Evolutionary conservation across 768 basidiomycete species (phyloP), one percentile per base, ranked within the genome.

Genomic region (Mycena floridula): DNA sequence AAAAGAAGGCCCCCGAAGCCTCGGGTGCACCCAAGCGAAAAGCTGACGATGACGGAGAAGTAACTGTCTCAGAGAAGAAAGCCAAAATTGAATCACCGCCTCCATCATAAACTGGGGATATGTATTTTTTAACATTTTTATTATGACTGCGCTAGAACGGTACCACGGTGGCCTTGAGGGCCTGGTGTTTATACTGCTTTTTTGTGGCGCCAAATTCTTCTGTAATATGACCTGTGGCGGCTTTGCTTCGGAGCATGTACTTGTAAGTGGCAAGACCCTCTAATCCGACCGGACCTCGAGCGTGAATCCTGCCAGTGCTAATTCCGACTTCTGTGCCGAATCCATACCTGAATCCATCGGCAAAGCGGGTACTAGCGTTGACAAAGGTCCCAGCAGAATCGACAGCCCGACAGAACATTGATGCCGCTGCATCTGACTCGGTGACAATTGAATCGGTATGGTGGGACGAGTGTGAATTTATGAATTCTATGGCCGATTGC

Each of bases 291-390:
- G 96, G 96, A 3, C 96, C 96, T 32, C 95, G 74, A 13, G 96
- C 94, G 58, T 99, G 96, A 45, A 96, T 95, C 58, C 89, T 82
- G 1, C 95, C 94, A 0, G 96, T 99, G 60, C 87, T 89, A 56
- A 99, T 96, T 7, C 96, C 96, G 0, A 99, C 95, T 64, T 98
- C 96, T 4, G 96, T 94, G 2, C 96, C 96, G 52, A 96, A 93
- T 0, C 96, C 96, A 59, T 92, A 98, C 48, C 95, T 67, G 65
- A 94, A 96, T 11, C 96, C 95, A 62, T 99, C 96, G 0, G 94
- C 85, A 60, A 99, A 98, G 27, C 96, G 77, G 8, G 96, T 97
- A 57, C 87, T 91, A 6, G 94, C 94, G 55, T 99, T 98, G 47
- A 95, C 77, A 56, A 86, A 99, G 4, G 90, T 90, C 24, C 93